These are phyloP conservation scores for Exserohilum rostratum DNA, from an alignment of 2,329 filamentous ascomycete species.

Conservation along the genomic window DNA sequence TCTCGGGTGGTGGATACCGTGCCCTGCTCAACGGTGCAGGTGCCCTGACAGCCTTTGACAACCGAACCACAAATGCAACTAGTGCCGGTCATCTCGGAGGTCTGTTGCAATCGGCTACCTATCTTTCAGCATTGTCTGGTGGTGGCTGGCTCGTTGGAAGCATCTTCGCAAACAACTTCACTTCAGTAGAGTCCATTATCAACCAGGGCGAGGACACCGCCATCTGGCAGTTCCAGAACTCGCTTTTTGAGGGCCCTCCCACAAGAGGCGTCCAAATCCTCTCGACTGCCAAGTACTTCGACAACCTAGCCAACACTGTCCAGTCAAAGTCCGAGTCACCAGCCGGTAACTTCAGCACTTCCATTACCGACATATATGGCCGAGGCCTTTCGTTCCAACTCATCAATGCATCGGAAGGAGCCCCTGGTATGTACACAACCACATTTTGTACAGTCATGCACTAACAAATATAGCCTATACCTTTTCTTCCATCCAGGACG, in stretches of 20 bases:
- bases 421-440: slow-evolving; percentile 60
- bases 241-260: slow-evolving; percentile 65
- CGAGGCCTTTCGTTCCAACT: slow-evolving; percentile 86
- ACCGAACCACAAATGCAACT: slow-evolving; percentile 68
- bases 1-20: slow-evolving; percentile 84
- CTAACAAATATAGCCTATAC: slow-evolving; percentile 66
- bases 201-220: slow-evolving; percentile 52
- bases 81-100: slow-evolving; percentile 74
- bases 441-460: slow-evolving; percentile 72
- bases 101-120: slow-evolving; percentile 79
- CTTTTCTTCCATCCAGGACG: slow-evolving; percentile 76
- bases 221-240: slow-evolving; percentile 68
- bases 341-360: slow-evolving; percentile 63
- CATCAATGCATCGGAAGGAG: slow-evolving; percentile 76
- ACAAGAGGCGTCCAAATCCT: slow-evolving; percentile 59
- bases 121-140: slow-evolving; percentile 79
- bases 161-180: slow-evolving; percentile 79
- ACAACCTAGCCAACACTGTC: slow-evolving; percentile 64
- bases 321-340: slow-evolving; percentile 66
- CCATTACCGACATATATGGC: slow-evolving; percentile 87
- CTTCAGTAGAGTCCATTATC: slow-evolving; percentile 65
- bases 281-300: slow-evolving; percentile 66
- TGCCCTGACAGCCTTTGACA: slow-evolving; percentile 78
- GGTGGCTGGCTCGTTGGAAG: slow-evolving; percentile 87
- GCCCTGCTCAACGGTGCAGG: slow-evolving; percentile 86